Percentiles rank a stretch among this genome's conserved stretches.
These are phyloP conservation scores for Penicillium expansum DNA, from an alignment of 2,329 filamentous ascomycete genomes.

Conservation along the genomic window DNA sequence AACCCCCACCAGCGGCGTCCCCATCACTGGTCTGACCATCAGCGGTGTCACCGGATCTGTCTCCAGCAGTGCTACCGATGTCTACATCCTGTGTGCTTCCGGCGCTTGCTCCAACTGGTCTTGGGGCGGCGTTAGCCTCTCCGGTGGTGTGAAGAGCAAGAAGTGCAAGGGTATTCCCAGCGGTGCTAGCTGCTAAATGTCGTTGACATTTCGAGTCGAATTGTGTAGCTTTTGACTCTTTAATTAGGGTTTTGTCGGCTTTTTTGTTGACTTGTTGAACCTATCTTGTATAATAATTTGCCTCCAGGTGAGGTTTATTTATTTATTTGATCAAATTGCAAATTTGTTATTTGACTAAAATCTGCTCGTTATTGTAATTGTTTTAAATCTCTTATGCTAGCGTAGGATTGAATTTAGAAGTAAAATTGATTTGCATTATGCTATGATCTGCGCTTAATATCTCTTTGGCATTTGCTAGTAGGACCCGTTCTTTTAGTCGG, in stretches of 20 bases:
- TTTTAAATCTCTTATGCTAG: not conserved
- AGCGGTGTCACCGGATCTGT: constrained; percentile 37
- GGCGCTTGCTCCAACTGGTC: constrained; percentile 55
- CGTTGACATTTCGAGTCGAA: not conserved
- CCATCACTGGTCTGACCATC: constrained; percentile 42
- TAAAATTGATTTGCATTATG: not conserved
- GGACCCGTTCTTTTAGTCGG: not conserved
- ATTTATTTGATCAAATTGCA: not conserved
- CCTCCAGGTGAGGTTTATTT: not conserved
- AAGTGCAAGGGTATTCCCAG: constrained; percentile 45
- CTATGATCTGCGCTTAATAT: not conserved
- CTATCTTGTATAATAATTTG: not conserved
- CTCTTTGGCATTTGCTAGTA: not conserved
- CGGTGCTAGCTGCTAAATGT: constrained; percentile 32
- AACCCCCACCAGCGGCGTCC: constrained; percentile 38
- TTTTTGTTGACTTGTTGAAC: not conserved
- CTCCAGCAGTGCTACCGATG: constrained; percentile 34
- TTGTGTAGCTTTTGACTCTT: not conserved
- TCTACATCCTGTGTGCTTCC: constrained; percentile 57
- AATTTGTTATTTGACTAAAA: not conserved
- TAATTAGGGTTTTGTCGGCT: not conserved
- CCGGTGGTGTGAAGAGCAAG: constrained; percentile 50
- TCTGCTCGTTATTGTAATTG: not conserved
- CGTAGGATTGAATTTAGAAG: not conserved
- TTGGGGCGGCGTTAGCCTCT: constrained; percentile 51